A percentile compares a stretch with the other conserved stretches of the same genome.
Conservation (phyloP, 805 yeast species). For the Komagataella populi region DNA sequence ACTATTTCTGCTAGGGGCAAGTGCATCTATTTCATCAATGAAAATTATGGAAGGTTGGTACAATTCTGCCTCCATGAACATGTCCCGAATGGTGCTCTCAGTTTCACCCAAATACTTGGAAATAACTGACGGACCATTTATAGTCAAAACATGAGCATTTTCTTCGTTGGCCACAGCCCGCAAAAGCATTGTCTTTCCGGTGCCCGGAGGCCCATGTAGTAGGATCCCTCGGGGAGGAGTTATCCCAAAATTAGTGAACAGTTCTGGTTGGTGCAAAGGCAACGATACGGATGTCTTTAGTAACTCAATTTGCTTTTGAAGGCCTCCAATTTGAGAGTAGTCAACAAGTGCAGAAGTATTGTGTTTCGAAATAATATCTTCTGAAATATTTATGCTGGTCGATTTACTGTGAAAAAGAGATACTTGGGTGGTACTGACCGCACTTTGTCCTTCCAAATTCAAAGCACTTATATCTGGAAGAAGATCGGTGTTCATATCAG, state of each 20-base stretch:
- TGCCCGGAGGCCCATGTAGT: conserved; percentile 96
- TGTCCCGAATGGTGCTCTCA: conserved; percentile 68
- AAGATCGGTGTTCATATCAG: conserved; percentile 6
- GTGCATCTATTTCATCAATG: conserved; percentile 87
- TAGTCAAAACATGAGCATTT: conserved; percentile 72
- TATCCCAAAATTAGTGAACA: conserved; percentile 76
- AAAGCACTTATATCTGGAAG: conserved; percentile 10
- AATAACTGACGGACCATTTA: conserved; percentile 85
- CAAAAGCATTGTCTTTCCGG: conserved; percentile 86
- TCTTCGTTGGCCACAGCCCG: conserved; percentile 66
- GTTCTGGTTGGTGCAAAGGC: conserved; percentile 65
- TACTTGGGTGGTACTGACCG: conserved; percentile 17
- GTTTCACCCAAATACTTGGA: conserved; percentile 93
- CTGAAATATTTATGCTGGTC: conserved; percentile 9
- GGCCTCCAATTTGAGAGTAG: conserved; percentile 57
- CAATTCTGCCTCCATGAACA: conserved; percentile 72
- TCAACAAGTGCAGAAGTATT: conserved; percentile 25
- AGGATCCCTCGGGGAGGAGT: conserved; percentile 88
- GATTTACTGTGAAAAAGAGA: conserved; percentile 15
- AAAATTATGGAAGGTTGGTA: conserved; percentile 83
- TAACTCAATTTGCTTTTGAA: conserved; percentile 43
- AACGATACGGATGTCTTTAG: conserved; percentile 60
- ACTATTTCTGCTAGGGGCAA: conserved; percentile 71
- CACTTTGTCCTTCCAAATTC: conserved; percentile 33
- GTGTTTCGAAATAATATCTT: conserved; percentile 12